These are phyloP conservation scores for Mucor plumbeus DNA, from an alignment of 371 early-diverging fungal genomes.

Conservation along the genomic window DNA sequence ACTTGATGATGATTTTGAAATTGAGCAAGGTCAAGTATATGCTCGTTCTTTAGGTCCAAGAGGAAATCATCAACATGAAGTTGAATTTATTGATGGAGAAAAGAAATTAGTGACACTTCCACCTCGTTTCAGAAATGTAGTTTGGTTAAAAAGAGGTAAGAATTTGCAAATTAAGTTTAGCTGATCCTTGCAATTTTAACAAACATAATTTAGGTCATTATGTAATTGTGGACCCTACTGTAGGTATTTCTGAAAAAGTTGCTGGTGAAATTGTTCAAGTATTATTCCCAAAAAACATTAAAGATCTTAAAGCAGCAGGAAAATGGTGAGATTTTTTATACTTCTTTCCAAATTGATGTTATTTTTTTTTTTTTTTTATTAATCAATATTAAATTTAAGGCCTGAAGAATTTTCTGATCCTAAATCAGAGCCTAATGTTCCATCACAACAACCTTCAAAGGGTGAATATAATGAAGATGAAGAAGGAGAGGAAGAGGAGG, in stretches of 20 bases:
- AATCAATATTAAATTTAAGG: constrained; percentile 19
- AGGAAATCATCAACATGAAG: constrained; percentile 79
- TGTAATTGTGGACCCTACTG: constrained; percentile 70
- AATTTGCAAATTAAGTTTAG: not conserved
- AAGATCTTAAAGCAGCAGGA: constrained; percentile 65
- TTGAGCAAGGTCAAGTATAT: constrained; percentile 54
- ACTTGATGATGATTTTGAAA: constrained; percentile 32
- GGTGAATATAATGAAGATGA: constrained; percentile 12
- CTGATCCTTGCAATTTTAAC: not conserved
- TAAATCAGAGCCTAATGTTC: constrained; percentile 18
- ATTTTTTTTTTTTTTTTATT: not conserved
- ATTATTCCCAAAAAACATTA: constrained; percentile 78
- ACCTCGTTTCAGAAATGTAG: constrained; percentile 76
- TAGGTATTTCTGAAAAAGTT: constrained; percentile 69
- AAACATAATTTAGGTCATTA: constrained; percentile 54
- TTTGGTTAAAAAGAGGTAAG: constrained; percentile 86
- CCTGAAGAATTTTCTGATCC: constrained; percentile 45
- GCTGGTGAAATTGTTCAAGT: constrained; percentile 81
- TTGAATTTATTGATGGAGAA: constrained; percentile 60
- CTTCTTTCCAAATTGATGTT: not conserved
- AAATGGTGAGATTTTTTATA: constrained; percentile 59
- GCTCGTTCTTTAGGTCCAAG: constrained; percentile 71
- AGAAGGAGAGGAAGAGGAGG: constrained; percentile 35
- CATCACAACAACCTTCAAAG: not conserved
- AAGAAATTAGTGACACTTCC: constrained; percentile 74